Evolutionary conservation across 306 rosid species (phyloP).

Genomic region (Gleditsia sinensis): DNA sequence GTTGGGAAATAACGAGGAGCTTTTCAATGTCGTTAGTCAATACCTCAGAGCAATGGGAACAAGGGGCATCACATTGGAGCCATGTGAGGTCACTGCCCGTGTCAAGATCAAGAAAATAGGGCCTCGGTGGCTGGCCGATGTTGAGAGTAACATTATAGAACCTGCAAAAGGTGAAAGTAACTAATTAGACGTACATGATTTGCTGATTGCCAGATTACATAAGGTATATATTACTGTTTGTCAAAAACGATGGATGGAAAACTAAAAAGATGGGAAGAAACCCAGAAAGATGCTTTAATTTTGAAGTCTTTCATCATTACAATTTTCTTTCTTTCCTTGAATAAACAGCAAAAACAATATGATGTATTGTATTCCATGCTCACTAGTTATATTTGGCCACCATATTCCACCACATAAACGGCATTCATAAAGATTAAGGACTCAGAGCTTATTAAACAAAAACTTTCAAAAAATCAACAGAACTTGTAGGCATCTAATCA

Average conservation of each 20-base stretch:
- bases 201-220: not conserved
- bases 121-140: conserved; percentile 86
- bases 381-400: not conserved
- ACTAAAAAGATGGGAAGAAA: not conserved
- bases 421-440: not conserved
- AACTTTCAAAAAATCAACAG: no score
- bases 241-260: not conserved
- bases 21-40: not conserved
- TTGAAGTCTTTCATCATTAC: not conserved
- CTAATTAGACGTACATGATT: not conserved
- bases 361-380: not conserved
- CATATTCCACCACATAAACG: not conserved
- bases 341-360: not conserved
- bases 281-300: not conserved
- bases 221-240: not conserved
- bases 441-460: not conserved
- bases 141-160: conserved; percentile 76
- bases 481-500: not conserved
- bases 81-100: conserved; percentile 98
- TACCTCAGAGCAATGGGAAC: conserved; percentile 81
- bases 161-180: conserved; percentile 49
- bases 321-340: not conserved
- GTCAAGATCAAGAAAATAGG: conserved; percentile 90
- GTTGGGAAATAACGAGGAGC: not conserved
- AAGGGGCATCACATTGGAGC: conserved; percentile 97